Conservation (phyloP, 257 asterid species). For the Plectranthus barbatus region DNA sequence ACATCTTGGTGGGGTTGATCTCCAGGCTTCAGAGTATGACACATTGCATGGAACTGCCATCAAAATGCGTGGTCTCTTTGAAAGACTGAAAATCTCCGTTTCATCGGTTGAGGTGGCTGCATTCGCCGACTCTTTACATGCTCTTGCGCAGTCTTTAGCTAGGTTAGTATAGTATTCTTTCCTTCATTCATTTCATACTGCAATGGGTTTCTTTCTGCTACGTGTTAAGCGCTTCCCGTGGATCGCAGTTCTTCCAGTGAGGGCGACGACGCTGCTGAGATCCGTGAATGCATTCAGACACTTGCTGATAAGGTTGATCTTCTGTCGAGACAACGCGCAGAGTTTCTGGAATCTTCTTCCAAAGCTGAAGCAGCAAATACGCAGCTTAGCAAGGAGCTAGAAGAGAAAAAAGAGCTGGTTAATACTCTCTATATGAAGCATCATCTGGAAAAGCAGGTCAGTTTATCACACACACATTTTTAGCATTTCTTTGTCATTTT, state of each 20-base stretch:
- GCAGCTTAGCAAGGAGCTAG: slow-evolving; percentile 62
- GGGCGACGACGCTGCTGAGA: slow-evolving; percentile 66
- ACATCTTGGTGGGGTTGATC: slow-evolving; percentile 86
- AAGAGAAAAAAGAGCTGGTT: slow-evolving; percentile 74
- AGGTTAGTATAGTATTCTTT: slow-evolving; percentile 27
- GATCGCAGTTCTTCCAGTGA: slow-evolving; percentile 61
- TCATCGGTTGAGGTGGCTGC: slow-evolving; percentile 48
- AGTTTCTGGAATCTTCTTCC: slow-evolving; percentile 57
- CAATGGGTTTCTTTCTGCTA: neutral
- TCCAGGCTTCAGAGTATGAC: slow-evolving; percentile 75
- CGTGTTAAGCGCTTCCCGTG: too few species aligned
- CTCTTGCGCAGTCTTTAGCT: slow-evolving; percentile 65
- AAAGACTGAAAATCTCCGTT: slow-evolving; percentile 71
- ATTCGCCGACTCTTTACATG: slow-evolving; percentile 58
- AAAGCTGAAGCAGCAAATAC: slow-evolving; percentile 66
- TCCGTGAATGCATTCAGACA: slow-evolving; percentile 66
- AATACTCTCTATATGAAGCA: slow-evolving; percentile 70
- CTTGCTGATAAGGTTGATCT: slow-evolving; percentile 79
- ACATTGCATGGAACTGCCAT: slow-evolving; percentile 87
- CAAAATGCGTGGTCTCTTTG: slow-evolving; percentile 72
- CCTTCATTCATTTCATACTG: neutral
- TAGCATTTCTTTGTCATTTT: too few species aligned
- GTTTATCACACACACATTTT: too few species aligned
- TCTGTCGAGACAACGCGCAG: slow-evolving; percentile 59
- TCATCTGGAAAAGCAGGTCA: slow-evolving; percentile 98